Conservation (phyloP, 2,329 filamentous ascomycete species). For the Fusarium nisikadoi region DNA sequence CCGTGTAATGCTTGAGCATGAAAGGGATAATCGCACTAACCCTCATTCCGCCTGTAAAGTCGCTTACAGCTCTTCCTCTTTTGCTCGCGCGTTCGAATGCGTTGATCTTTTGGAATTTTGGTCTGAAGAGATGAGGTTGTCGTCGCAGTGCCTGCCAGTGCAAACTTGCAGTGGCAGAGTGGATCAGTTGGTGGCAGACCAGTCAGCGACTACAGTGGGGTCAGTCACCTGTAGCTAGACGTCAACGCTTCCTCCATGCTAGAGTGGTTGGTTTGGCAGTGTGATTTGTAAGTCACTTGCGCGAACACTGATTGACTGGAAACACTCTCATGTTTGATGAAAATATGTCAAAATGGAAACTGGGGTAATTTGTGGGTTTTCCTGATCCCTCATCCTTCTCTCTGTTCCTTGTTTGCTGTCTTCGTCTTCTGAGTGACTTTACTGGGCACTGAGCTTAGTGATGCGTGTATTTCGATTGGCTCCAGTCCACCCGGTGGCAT, state of each 20-base stretch:
- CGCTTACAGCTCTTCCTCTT: neutral
- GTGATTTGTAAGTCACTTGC: neutral
- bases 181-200: neutral
- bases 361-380: rapidly evolving
- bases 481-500: too few species aligned
- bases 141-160: neutral
- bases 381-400: rapidly evolving
- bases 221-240: neutral
- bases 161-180: neutral
- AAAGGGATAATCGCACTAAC: neutral
- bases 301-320: rapidly evolving
- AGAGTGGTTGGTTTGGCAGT: neutral
- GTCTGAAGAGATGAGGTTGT: neutral
- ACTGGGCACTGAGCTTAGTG: neutral
- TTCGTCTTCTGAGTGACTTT: rapidly evolving
- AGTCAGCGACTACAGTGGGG: neutral
- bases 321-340: rapidly evolving
- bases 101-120: neutral
- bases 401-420: neutral
- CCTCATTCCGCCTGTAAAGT: neutral
- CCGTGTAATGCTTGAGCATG: neutral
- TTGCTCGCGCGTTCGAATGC: neutral
- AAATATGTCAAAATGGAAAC: rapidly evolving
- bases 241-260: neutral
- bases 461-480: neutral